Evolutionary conservation across 116 monocot species (phyloP).

Genomic region (Cymodocea nodosa): DNA sequence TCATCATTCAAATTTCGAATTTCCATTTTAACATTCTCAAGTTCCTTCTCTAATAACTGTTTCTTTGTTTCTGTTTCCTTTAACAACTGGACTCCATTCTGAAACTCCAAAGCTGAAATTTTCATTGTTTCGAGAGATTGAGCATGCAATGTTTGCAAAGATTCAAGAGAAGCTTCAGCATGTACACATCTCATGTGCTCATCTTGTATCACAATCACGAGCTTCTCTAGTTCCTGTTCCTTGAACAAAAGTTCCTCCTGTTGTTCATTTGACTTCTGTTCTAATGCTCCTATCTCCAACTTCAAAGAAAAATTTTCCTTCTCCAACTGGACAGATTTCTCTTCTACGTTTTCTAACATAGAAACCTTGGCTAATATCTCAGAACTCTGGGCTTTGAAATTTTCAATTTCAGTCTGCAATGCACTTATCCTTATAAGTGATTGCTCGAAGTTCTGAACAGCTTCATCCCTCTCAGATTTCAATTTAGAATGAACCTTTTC

Average conservation of each 20-base stretch:
- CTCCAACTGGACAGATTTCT: constrained; percentile 21
- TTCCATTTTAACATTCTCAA: constrained; percentile 31
- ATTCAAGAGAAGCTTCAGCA: constrained; percentile 28
- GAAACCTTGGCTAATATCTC: constrained; percentile 19
- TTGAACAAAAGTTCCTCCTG: constrained; percentile 26
- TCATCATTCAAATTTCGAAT: constrained; percentile 25
- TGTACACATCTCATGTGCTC: constrained; percentile 17
- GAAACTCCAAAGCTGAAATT: constrained; percentile 22
- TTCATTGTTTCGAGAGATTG: constrained; percentile 43
- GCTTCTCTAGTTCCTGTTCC: constrained; percentile 32
- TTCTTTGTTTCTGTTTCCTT: constrained; percentile 33
- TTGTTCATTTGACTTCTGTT: constrained; percentile 11
- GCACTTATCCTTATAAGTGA: constrained; percentile 26
- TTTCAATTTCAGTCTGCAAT: constrained; percentile 23
- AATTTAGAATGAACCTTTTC: constrained; percentile 19
- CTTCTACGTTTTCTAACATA: constrained; percentile 19
- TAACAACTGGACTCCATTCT: constrained; percentile 27
- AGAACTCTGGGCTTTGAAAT: constrained; percentile 34
- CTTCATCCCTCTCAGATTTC: constrained; percentile 38
- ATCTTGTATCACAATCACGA: constrained; percentile 19
- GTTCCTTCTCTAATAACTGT: constrained; percentile 23
- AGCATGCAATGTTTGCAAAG: constrained; percentile 27
- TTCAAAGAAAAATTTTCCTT: constrained; percentile 23
- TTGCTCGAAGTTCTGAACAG: constrained; percentile 24
- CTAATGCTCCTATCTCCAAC: constrained; percentile 15